Conservation (phyloP, 495 filamentous ascomycete species). For the Entonaema liquescens region DNA sequence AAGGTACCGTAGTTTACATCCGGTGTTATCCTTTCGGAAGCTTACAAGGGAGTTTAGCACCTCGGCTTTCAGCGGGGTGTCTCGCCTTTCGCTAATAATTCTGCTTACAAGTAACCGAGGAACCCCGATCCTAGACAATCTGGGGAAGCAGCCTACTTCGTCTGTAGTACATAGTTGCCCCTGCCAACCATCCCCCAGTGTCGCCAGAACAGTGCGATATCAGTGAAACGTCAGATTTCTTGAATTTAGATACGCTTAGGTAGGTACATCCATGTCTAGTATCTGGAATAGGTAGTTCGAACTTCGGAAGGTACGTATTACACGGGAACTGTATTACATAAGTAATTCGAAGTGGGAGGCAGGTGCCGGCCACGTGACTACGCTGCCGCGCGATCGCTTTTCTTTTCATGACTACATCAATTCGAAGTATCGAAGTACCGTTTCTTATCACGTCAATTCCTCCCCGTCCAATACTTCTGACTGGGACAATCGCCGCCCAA, state of each 20-base stretch:
- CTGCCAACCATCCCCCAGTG: not conserved
- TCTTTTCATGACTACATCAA: not conserved
- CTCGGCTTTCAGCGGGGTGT: slow-evolving; percentile 37
- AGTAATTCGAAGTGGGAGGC: not conserved
- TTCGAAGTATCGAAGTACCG: slow-evolving; percentile 10
- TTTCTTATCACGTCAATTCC: slow-evolving; percentile 31
- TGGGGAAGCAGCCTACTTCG: slow-evolving; percentile 18
- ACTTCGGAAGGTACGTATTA: not conserved
- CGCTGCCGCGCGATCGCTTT: not conserved
- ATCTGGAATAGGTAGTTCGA: no score
- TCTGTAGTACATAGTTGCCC: not conserved
- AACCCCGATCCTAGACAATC: slow-evolving; percentile 20
- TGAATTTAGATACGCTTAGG: no score
- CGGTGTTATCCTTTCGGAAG: not conserved
- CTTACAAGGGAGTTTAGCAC: slow-evolving; percentile 16
- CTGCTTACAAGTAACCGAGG: slow-evolving; percentile 26
- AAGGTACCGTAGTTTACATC: not conserved
- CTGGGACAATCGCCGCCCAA: slow-evolving; percentile 35
- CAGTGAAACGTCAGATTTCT: not conserved
- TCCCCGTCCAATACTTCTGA: slow-evolving; percentile 11
- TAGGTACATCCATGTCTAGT: no score
- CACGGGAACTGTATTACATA: not conserved
- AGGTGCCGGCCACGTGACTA: not conserved
- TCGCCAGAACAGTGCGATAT: not conserved
- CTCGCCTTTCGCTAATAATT: not conserved